Conservation (phyloP, 2,329 filamentous ascomycete species). For the Cladophialophora psammophila region DNA sequence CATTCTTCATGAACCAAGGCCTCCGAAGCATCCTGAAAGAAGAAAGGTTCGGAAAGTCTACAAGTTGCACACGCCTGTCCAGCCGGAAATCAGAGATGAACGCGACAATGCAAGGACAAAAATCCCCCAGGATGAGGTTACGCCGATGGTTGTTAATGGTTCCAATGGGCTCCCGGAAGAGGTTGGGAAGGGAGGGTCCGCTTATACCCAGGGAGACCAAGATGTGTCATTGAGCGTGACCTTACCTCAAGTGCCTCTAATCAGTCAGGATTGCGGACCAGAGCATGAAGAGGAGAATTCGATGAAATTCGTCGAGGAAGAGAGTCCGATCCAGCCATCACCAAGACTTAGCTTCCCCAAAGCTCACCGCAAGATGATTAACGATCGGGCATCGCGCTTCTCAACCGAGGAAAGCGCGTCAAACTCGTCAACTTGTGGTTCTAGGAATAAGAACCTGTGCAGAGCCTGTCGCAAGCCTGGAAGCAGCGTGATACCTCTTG, state of each 20-base stretch:
- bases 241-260: background rate
- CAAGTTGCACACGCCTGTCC: background rate
- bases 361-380: background rate
- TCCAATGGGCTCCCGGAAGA: background rate
- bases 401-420: slow-evolving; percentile 26
- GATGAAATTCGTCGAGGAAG: background rate
- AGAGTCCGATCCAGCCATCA: background rate
- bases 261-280: background rate
- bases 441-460: slow-evolving; percentile 24
- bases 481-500: slow-evolving; percentile 22
- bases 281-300: background rate
- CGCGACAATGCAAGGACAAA: background rate
- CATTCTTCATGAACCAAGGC: background rate
- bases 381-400: background rate
- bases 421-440: slow-evolving; percentile 21
- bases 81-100: background rate
- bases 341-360: background rate
- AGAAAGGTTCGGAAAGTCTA: background rate
- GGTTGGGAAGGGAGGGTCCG: background rate
- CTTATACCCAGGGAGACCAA: background rate
- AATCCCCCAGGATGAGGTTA: background rate
- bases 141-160: background rate
- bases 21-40: background rate
- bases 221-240: background rate
- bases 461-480: slow-evolving; percentile 32